Percentiles rank a stretch among this genome's conserved stretches.
phyloP scores from a whole-genome alignment of 2,329 filamentous ascomycete species.

The Diplocarpon mali region DNA sequence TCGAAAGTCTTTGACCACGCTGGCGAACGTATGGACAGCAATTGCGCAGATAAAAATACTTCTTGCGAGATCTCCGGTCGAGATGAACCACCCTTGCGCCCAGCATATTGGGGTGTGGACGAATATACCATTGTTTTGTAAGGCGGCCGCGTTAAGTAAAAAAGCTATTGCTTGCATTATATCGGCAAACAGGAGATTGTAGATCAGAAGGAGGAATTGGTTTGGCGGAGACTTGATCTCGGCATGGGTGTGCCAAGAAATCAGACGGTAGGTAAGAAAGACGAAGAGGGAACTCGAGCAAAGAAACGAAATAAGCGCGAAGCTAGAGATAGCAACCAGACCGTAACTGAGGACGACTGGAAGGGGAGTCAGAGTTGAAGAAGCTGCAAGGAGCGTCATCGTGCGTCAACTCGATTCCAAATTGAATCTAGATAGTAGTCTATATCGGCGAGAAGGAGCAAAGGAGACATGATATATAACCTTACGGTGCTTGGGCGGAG shows the following conservation, averaged over 20 bases:
- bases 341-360: constrained; percentile 27
- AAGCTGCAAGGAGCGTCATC: constrained; percentile 14
- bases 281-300: constrained; percentile 32
- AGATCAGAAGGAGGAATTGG: constrained; percentile 58
- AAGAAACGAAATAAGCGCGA: constrained; percentile 37
- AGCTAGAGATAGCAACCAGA: constrained; percentile 33
- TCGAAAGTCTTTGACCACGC: constrained; percentile 45
- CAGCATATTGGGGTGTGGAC: constrained; percentile 41
- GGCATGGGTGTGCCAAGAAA: constrained; percentile 18
- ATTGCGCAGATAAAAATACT: constrained; percentile 58
- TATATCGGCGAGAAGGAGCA: neutral
- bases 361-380: constrained; percentile 20
- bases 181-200: constrained; percentile 59
- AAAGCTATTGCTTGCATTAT: constrained; percentile 56
- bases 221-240: constrained; percentile 34
- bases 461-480: too few relatives aligned
- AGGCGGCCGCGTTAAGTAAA: constrained; percentile 49
- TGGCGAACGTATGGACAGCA: constrained; percentile 54
- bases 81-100: constrained; percentile 58
- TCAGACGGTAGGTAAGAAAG: constrained; percentile 30
- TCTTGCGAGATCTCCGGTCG: constrained; percentile 52
- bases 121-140: constrained; percentile 39
- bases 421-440: neutral
- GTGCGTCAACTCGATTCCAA: constrained; percentile 5
- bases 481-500: too few relatives aligned